These are phyloP conservation scores for Ustilago xerochloae DNA, from an alignment of 1,284 basidiomycete species.

Conservation along the genomic window DNA sequence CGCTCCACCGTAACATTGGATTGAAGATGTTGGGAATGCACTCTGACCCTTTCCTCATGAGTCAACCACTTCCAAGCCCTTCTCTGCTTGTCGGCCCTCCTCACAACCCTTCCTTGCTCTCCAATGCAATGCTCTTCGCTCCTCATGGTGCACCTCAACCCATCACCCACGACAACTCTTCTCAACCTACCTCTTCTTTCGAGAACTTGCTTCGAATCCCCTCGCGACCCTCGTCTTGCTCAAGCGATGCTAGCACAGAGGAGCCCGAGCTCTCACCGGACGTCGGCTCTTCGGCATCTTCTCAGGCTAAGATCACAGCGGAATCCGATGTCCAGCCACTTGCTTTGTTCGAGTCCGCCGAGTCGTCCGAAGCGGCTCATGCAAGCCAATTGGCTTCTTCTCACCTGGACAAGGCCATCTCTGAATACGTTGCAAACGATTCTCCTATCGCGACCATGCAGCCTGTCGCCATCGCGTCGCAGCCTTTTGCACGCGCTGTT, in stretches of 20 bases:
- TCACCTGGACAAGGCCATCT: slow-evolving; percentile 16
- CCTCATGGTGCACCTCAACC: neutral
- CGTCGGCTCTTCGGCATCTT: neutral
- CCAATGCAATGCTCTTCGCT: neutral
- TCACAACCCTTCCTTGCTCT: neutral
- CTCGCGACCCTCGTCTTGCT: slow-evolving; percentile 2
- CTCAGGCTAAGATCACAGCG: neutral
- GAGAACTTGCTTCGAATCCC: slow-evolving; percentile 20
- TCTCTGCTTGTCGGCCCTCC: slow-evolving; percentile 9
- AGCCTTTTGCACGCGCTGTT: slow-evolving; percentile 17
- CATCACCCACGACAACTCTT: neutral
- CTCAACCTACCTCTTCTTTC: slow-evolving; percentile 3
- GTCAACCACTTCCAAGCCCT: slow-evolving; percentile 37
- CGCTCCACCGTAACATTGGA: slow-evolving; percentile 8
- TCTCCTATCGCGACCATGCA: neutral
- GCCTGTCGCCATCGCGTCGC: slow-evolving; percentile 18
- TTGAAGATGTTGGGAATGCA: slow-evolving; percentile 34
- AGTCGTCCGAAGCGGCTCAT: neutral
- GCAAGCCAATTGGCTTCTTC: neutral
- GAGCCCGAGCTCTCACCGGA: neutral
- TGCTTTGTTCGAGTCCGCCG: neutral
- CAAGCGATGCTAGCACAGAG: neutral
- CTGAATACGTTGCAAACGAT: neutral
- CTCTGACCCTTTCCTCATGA: slow-evolving; percentile 41
- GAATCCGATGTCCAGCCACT: neutral